Conservation (phyloP, 192 early-diverging fungal species). For the Coemansia sp. region DNA sequence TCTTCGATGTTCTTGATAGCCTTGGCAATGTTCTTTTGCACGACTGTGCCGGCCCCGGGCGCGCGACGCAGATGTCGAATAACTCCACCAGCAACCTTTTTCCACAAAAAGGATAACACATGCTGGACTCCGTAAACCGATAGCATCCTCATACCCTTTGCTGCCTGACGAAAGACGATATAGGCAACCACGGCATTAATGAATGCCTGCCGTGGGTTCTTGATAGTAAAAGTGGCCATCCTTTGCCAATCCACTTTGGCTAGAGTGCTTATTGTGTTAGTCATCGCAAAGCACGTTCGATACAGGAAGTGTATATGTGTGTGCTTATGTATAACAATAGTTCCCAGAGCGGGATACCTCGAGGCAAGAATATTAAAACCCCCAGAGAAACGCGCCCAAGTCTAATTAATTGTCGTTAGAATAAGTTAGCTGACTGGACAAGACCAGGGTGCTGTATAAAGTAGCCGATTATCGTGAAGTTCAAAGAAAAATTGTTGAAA, state of each 20-base stretch:
- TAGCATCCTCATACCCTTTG: constrained; percentile 24
- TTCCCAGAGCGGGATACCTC: neutral
- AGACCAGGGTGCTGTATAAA: neutral
- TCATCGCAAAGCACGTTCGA: constrained; percentile 11
- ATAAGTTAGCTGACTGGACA: neutral
- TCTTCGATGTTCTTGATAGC: constrained; percentile 77
- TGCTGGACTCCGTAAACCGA: constrained; percentile 41
- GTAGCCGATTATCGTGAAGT: neutral
- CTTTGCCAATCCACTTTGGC: constrained; percentile 47
- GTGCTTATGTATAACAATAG: neutral
- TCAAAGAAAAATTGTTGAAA: neutral
- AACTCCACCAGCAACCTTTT: constrained; percentile 22
- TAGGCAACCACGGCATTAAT: constrained; percentile 45
- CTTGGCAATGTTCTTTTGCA: constrained; percentile 78
- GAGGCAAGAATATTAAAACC: neutral
- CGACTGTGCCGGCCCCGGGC: constrained; percentile 59
- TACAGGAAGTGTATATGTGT: neutral
- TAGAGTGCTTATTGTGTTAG: constrained; percentile 48
- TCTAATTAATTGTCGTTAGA: neutral
- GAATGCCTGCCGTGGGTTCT: constrained; percentile 47
- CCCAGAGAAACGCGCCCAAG: neutral
- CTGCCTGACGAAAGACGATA: constrained; percentile 36
- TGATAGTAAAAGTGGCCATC: constrained; percentile 29
- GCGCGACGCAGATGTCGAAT: constrained; percentile 41
- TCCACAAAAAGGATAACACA: constrained; percentile 30